Evolutionary conservation across 2,329 filamentous ascomycete species (phyloP).

Genomic region (Lasiodiplodia gonubiensis): DNA sequence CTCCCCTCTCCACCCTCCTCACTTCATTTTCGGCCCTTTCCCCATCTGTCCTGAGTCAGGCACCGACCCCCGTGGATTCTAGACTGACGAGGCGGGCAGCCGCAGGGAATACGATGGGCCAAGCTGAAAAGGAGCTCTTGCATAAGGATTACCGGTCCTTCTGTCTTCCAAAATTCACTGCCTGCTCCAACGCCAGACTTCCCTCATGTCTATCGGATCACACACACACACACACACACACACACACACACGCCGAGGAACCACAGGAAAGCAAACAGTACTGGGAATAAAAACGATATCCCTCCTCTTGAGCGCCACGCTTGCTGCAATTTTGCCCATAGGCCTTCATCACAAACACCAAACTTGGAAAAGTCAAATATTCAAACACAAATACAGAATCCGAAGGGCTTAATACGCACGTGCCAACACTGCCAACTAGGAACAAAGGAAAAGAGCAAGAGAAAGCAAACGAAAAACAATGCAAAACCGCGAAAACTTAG

Average conservation of each 20-base stretch:
- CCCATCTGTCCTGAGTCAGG: background rate
- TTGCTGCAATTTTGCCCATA: constrained; percentile 13
- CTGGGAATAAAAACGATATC: background rate
- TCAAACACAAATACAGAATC: background rate
- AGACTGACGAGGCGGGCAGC: background rate
- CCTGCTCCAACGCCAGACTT: background rate
- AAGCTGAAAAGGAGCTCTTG: background rate
- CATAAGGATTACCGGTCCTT: background rate
- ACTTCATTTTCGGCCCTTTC: background rate
- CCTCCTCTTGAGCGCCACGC: constrained; percentile 15
- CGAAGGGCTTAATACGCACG: background rate
- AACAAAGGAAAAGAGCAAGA: background rate
- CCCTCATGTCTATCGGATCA: constrained; percentile 1
- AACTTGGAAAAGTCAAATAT: constrained; percentile 11
- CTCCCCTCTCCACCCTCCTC: background rate
- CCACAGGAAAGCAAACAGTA: background rate
- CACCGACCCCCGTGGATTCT: background rate
- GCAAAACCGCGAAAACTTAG: background rate
- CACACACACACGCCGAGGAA: background rate
- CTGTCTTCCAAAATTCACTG: background rate
- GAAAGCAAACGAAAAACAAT: background rate
- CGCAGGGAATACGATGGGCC: background rate
- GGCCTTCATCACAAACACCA: constrained; percentile 1
- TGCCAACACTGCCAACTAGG: background rate
- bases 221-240: background rate